Base-by-base conservation (phyloP, 2,329 filamentous ascomycete genomes). In the Periconia digitata region DNA sequence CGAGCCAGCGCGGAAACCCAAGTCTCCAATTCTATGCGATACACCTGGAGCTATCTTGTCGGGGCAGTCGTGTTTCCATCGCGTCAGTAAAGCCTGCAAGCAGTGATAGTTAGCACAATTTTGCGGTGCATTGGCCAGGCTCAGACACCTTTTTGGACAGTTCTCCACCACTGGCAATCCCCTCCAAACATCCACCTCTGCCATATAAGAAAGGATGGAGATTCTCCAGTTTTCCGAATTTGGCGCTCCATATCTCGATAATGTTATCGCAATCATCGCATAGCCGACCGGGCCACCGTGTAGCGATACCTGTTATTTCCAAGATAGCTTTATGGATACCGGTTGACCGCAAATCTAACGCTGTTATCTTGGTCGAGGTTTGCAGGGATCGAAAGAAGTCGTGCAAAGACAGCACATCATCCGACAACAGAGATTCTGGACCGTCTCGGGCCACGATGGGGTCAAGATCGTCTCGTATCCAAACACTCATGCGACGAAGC, bases 391-490 rank as follows among this genome's bases (percentile, higher is more conserved):
- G 47, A 20, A 78, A 69, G 4, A 74, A 59, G 29, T 75, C 74
- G 53, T 77, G 74, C 10, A 79, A 63, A 5, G 54, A 64, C 16
- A 78, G 54, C 6, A 76, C 66, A 37, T 77, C 75, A 48, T 78
- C 73, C 1, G 73, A 66, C 13, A 64, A 61, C 23, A 79, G 60
- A 3, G 62, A 59, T 34, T 76, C 65, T 0, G 74, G 71, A 2
- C 76, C 76, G 34, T 77, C 70, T 16, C 70, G 72, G 6, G 76
- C 74, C 40, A 78, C 68, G 36, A 71, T 58, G 3, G 72, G 66
- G 44, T 79, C 76, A 15, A 79, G 72, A 5, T 72, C 69, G 55
- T 79, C 74, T 29, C 76, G 74, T 43, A 79, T 77, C 74, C 76
- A 77, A 24, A 59, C 61, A 3, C 73, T 62, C 37, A 72, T 59